These are phyloP conservation scores for Lentinula detonsa DNA, from an alignment of 768 basidiomycete genomes.

Conservation along the genomic window DNA sequence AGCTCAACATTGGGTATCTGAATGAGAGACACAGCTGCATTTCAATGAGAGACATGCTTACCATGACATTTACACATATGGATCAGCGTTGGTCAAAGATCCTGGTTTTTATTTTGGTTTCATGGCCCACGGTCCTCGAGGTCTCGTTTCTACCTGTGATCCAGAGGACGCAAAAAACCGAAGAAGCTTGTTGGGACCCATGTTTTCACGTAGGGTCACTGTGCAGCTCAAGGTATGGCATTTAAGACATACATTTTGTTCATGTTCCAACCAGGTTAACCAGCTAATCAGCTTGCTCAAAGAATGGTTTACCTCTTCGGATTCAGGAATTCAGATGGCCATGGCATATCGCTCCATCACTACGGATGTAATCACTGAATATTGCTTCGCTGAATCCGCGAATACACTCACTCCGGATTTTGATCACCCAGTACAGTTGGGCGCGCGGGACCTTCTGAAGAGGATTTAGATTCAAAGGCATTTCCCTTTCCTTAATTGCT, in stretches of 20 bases:
- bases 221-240: constrained; percentile 9
- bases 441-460: constrained; percentile 10
- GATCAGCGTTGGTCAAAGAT: constrained; percentile 18
- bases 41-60: constrained; percentile 28
- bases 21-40: constrained; percentile 21
- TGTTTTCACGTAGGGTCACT: constrained; percentile 12
- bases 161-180: constrained; percentile 10
- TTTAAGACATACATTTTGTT: neutral
- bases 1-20: neutral
- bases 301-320: neutral
- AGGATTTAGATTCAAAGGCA: constrained; percentile 11
- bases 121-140: neutral
- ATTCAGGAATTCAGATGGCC: constrained; percentile 15
- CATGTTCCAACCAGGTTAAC: neutral
- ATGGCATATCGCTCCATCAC: constrained; percentile 20
- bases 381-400: constrained; percentile 23
- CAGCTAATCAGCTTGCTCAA: neutral
- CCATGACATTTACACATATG: constrained; percentile 24
- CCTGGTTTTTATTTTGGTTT: constrained; percentile 3
- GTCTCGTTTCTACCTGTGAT: neutral
- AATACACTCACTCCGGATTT: constrained; percentile 20
- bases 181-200: constrained; percentile 10
- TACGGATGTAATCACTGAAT: constrained; percentile 24
- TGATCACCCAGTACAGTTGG: constrained; percentile 17
- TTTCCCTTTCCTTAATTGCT: constrained; percentile 15